Percentiles rank a stretch among this genome's conserved stretches.
Evolutionary conservation across 805 yeast genomes (phyloP).

Genomic region (Maudiozyma serrabonitensis): DNA sequence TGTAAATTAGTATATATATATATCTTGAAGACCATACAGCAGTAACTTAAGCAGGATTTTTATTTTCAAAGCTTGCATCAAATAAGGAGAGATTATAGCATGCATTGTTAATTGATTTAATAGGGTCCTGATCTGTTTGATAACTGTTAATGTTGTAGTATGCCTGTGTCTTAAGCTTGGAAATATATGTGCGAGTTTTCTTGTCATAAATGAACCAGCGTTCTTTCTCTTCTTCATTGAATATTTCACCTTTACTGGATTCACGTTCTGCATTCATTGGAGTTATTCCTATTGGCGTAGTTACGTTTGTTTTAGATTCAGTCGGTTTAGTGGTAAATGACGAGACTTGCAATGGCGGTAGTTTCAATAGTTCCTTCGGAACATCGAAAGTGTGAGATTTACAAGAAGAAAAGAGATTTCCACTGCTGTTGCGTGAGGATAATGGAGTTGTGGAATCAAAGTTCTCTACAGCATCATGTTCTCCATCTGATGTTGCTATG

Average conservation of each 20-base stretch:
- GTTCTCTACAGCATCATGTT: neutral
- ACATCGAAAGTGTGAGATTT: constrained; percentile 6
- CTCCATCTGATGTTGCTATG: constrained; percentile 9
- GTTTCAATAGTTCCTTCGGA: constrained; percentile 15
- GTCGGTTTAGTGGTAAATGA: constrained; percentile 15
- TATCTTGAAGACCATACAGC: neutral
- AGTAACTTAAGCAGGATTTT: constrained; percentile 20
- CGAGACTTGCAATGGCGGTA: constrained; percentile 28
- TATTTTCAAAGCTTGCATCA: constrained; percentile 22
- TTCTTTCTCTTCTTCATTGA: neutral
- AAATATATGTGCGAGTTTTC: constrained; percentile 8
- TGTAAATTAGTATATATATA: no score
- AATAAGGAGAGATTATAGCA: constrained; percentile 24
- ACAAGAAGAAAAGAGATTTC: neutral
- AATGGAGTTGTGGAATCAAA: no score
- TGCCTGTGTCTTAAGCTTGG: constrained; percentile 17
- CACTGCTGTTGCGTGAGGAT: neutral
- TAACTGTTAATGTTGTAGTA: constrained; percentile 20
- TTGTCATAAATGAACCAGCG: constrained; percentile 21
- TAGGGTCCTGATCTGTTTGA: constrained; percentile 12
- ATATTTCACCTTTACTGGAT: neutral
- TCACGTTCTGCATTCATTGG: constrained; percentile 1
- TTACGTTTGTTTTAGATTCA: neutral
- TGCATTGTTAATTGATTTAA: constrained; percentile 19
- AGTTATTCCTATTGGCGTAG: constrained; percentile 4